These are phyloP conservation scores for Salvia rosmarinus DNA, from an alignment of 257 asterid genomes.

Conservation along the genomic window DNA sequence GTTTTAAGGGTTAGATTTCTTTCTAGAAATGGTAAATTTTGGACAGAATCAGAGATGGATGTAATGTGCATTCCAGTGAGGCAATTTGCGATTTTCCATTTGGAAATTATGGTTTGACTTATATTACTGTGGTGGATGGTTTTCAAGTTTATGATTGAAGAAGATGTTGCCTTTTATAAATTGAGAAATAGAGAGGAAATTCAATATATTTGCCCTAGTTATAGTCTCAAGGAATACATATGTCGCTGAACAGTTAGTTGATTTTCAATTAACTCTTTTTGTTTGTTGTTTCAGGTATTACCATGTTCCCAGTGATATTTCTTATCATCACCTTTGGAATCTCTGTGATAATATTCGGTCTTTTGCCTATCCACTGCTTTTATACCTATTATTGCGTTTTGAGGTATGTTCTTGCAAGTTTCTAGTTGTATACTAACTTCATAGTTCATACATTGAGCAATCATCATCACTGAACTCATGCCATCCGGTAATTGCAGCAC, in stretches of 20 bases:
- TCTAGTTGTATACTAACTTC: constrained; percentile 23
- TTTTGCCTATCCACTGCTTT: constrained; percentile 76
- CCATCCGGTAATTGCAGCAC: constrained; percentile 55
- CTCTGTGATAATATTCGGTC: constrained; percentile 65
- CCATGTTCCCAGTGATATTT: constrained; percentile 72
- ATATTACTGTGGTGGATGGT: neutral
- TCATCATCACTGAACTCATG: constrained; percentile 4
- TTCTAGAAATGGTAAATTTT: neutral
- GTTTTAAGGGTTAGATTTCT: neutral
- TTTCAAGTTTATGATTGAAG: neutral
- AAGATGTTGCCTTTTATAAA: too few species aligned
- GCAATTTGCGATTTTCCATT: neutral
- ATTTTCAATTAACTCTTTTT: neutral
- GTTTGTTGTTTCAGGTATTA: constrained; percentile 59
- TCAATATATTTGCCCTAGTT: neutral
- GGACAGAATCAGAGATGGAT: constrained; percentile 10
- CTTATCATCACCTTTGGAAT: constrained; percentile 58
- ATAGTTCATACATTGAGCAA: constrained; percentile 5
- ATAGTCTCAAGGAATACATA: constrained; percentile 4
- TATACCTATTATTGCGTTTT: constrained; percentile 72
- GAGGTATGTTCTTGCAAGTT: constrained; percentile 51
- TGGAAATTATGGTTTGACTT: neutral
- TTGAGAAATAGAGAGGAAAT: constrained; percentile 3
- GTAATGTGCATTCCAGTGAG: constrained; percentile 5
- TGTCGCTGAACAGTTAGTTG: neutral